Evolutionary conservation across 177 flowering plant genomes (phyloP), one percentile per base, ranked within the genome.

Genomic region (Vitis hybrid): DNA sequence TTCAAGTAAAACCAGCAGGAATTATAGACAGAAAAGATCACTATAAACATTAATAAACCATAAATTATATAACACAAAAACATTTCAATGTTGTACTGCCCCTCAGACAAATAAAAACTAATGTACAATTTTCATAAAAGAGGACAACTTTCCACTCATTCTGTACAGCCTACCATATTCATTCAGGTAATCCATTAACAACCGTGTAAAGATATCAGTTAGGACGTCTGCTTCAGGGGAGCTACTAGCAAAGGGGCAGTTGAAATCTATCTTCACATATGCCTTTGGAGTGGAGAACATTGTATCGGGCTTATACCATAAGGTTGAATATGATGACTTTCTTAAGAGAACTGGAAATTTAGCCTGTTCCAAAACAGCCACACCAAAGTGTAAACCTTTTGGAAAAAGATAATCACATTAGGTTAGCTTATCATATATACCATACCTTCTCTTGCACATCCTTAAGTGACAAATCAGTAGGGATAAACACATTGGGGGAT

Each of bases 271-370:
- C 83, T 73, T 89, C 20, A 91, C 85, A 80, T 76, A 89, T 49
- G 93, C 99, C 81, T 95, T 95, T 3, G 98, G 99, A 60, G 84
- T 83, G 19, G 39, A 82, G 82, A 95, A 95, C 79, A 78, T 75
- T 65, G 92, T 87, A 74, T 95, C 96, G 20, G 97, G 90, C 80
- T 93, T 95, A 82, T 80, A 93, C 99, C 99, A 95, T 74, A 93
- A 70, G 72, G 80, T 87, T 72, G 97, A 91, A 75, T 72, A 85
- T 2, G 81, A 29, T 29, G 99, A 86, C 68, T 87, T 91, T 76
- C 89, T 83, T 61, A 93, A 72, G 50, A 93, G 68, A 72, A 77
- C 73, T 20, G 99, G 99, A 76, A 68, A 69, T 53, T 84, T 83
- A 50, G 60, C 86, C 98, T 93, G 90, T 59, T 80, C 48, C 61